These are phyloP conservation scores for Macrotyloma uniflorum DNA, from an alignment of 306 rosid species.

Conservation along the genomic window DNA sequence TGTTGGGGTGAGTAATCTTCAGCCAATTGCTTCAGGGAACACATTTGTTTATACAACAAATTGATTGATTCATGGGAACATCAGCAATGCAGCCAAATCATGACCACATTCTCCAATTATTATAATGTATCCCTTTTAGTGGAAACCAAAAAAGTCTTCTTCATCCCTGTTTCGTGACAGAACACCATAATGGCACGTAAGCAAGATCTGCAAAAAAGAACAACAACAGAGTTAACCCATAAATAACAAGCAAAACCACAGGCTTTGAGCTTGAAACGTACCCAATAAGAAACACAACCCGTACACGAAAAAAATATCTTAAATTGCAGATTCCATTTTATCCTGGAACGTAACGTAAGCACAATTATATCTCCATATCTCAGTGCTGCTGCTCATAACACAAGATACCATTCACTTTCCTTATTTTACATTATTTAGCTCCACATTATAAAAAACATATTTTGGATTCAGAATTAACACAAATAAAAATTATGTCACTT, in stretches of 20 bases:
- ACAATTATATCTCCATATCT: background rate
- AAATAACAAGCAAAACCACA: background rate
- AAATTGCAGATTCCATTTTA: background rate
- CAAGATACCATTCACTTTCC: background rate
- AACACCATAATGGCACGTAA: background rate
- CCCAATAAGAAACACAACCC: background rate
- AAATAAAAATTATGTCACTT: too few species aligned
- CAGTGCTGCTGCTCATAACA: background rate
- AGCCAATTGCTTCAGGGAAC: slow-evolving; percentile 28
- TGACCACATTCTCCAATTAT: background rate
- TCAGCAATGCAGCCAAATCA: background rate
- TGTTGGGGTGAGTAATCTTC: slow-evolving; percentile 7
- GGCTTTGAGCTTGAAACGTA: background rate
- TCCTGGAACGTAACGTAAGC: background rate
- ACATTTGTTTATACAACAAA: background rate
- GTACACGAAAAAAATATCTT: background rate
- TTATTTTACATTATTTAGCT: too few species aligned
- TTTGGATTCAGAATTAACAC: too few species aligned
- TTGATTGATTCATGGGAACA: background rate
- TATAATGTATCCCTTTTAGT: background rate
- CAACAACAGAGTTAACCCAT: background rate
- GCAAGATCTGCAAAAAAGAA: background rate
- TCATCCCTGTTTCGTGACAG: background rate
- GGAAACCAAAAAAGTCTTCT: background rate
- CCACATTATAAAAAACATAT: too few species aligned